Conservation (phyloP, 768 basidiomycete genomes). For the Kwoniella shandongensis region DNA sequence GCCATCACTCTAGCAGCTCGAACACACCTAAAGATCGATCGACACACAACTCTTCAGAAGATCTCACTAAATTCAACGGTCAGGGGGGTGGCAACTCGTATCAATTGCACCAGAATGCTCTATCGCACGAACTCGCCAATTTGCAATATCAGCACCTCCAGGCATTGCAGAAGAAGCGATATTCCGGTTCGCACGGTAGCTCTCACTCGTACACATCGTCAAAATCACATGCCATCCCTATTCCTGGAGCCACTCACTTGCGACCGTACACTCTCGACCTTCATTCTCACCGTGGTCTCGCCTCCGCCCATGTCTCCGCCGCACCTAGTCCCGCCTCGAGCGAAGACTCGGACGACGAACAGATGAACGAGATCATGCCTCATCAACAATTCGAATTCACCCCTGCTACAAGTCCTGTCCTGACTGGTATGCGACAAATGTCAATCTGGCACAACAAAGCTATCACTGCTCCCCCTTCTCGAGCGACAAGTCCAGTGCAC, state of each 20-base stretch:
- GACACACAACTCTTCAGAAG: conserved; percentile 41
- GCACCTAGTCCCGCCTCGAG: conserved; percentile 42
- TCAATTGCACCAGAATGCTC: conserved; percentile 34
- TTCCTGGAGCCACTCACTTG: conserved; percentile 14
- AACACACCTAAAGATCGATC: conserved; percentile 51
- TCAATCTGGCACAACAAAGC: conserved; percentile 44
- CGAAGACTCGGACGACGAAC: conserved; percentile 51
- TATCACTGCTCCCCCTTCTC: conserved; percentile 48
- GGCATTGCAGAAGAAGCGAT: conserved; percentile 30
- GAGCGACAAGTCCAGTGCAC: conserved; percentile 38
- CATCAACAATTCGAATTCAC: conserved; percentile 40
- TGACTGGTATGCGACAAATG: conserved; percentile 53
- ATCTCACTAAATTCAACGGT: conserved; percentile 43
- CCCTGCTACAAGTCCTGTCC: conserved; percentile 52
- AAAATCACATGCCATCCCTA: conserved; percentile 11
- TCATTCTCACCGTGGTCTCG: conserved; percentile 27
- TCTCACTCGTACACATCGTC: conserved; percentile 3
- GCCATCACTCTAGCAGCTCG: conserved; percentile 44
- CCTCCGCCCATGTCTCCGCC: conserved; percentile 47
- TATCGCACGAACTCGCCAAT: conserved; percentile 40
- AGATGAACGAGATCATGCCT: conserved; percentile 29
- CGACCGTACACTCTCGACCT: conserved; percentile 40
- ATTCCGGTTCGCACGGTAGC: conserved; percentile 3
- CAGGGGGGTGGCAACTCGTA: conserved; percentile 21
- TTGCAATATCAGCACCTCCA: conserved; percentile 45